These are phyloP conservation scores for Geranium rotundifolium DNA, from an alignment of 345 rosid genomes.

Conservation along the genomic window DNA sequence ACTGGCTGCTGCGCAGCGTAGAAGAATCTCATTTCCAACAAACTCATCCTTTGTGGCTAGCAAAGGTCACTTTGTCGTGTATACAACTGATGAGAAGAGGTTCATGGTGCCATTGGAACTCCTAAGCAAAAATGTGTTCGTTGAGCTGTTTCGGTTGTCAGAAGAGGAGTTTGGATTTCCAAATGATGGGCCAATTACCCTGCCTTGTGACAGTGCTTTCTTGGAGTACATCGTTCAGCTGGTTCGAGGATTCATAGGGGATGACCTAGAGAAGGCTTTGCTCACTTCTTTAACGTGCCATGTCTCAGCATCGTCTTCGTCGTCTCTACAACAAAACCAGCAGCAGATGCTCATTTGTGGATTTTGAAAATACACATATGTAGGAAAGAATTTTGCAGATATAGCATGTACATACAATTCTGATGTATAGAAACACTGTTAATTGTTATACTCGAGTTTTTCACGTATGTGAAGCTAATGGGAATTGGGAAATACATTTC, in stretches of 20 bases:
- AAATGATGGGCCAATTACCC: conserved; percentile 15
- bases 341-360: too few relatives aligned
- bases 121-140: conserved; percentile 2
- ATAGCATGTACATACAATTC: too few relatives aligned
- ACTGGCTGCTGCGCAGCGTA: too few relatives aligned
- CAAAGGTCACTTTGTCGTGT: conserved; percentile 6
- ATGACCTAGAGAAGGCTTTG: conserved; percentile 13
- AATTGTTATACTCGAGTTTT: too few relatives aligned
- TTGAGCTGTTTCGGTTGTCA: conserved; percentile 14
- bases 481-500: too few relatives aligned
- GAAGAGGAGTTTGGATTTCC: conserved; percentile 24
- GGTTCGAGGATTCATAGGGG: conserved; percentile 1
- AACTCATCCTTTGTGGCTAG: not conserved
- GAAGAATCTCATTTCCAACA: too few relatives aligned
- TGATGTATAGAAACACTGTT: too few relatives aligned
- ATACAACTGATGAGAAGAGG: not conserved
- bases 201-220: conserved; percentile 21
- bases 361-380: too few relatives aligned
- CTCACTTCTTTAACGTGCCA: conserved; percentile 5
- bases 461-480: too few relatives aligned
- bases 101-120: conserved; percentile 1
- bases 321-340: not conserved
- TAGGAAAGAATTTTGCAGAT: too few relatives aligned
- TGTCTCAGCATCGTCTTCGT: not conserved
- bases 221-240: conserved; percentile 14